These are phyloP conservation scores for Clonostachys solani DNA, from an alignment of 2,329 filamentous ascomycete species.

Conservation along the genomic window DNA sequence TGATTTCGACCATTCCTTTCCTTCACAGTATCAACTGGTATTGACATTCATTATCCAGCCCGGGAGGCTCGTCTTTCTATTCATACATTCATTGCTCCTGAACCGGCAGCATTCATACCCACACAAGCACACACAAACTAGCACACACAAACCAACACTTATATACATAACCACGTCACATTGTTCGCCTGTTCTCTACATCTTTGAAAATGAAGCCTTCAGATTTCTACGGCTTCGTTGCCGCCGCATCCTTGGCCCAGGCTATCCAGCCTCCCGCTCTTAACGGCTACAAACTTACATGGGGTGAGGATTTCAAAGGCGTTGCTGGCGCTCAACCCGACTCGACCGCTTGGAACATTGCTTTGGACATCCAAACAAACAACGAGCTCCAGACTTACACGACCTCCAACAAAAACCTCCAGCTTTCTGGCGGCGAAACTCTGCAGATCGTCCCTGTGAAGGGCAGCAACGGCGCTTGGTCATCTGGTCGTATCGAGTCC, in stretches of 20 bases:
- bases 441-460: slow-evolving; percentile 45
- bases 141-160: neutral
- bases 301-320: slow-evolving; percentile 40
- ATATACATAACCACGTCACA: neutral
- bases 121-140: neutral
- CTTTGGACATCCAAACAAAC: slow-evolving; percentile 39
- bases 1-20: slow-evolving; percentile 1
- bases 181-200: neutral
- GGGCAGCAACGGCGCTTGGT: slow-evolving; percentile 34
- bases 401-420: slow-evolving; percentile 36
- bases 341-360: slow-evolving; percentile 37
- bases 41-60: neutral
- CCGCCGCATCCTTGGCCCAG: slow-evolving; percentile 14
- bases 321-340: slow-evolving; percentile 28
- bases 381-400: slow-evolving; percentile 44
- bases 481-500: slow-evolving; percentile 44
- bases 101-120: neutral
- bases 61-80: neutral
- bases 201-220: slow-evolving; percentile 16
- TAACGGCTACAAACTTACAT: slow-evolving; percentile 33
- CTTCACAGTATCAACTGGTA: neutral
- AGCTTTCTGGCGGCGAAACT: slow-evolving; percentile 44
- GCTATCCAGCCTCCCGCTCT: slow-evolving; percentile 32
- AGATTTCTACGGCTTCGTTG: slow-evolving; percentile 8
- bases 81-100: neutral